Base-by-base conservation (phyloP, 73 alveolate genomes). In the Paramecium pentaurelia region DNA sequence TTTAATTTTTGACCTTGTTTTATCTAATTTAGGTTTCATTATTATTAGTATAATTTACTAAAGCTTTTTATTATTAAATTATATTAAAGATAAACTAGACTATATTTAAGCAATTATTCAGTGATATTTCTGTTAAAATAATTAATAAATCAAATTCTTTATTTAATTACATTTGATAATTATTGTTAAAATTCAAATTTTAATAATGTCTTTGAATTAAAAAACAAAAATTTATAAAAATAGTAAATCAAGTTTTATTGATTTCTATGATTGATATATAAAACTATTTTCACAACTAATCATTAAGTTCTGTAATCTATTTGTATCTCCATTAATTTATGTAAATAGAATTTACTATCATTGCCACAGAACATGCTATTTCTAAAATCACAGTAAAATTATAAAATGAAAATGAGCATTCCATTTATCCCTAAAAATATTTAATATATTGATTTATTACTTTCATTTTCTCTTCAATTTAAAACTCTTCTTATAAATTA, bases 401-500 rank as follows among this genome's bases (percentile, higher is more conserved):
- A 59, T 91, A 91, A 91, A 91, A 34, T 18, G 75, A 27, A 91
- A 73, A 73, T 30, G 88, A 64, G 34, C 95, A 91, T 58, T 64
- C 37, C 85, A 91, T 54, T 73, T 91, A 12, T 20, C 91, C 95
- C 93, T 83, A 45, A 6, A n/a, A 8, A 45, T 1, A 54, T 12
- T 49, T 12, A 16, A 14, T 4, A 83, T 11, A 20, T 25, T 1
- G 1, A 25, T n/a, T 4, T 1, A 83, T n/a, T 88, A 73, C 94
- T 36, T 92, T 92, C 70, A 86, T 58, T 30, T 86, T 86, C 9
- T 92, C 70, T 32, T 77, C 94, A 30, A 92, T 49, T 47, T 92
- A 90, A 68, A 92, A 92, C 40, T 90, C 94, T 22, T 92, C 95
- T 54, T 71, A 40, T 32, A 92, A 86, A 87, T 60, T 92, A 49